Evolutionary conservation across 1,139 yeast genomes (phyloP), one percentile per base, ranked within the genome.

Genomic region (Magnusiomyces suaveolens): DNA sequence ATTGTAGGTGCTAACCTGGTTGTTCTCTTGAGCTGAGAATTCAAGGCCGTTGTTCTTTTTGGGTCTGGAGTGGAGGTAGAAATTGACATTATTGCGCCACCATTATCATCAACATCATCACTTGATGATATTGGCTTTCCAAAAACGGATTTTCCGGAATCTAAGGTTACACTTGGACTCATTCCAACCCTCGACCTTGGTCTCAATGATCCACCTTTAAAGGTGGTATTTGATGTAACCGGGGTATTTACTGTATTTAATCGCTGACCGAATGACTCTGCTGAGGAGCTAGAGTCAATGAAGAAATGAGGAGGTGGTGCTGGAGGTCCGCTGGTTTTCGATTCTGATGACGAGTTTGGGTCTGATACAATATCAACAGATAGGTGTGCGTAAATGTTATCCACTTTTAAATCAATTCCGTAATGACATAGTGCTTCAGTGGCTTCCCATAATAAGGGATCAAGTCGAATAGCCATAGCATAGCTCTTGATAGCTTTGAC

Each of bases 401-500:
- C 79, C 8, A 83, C 82, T 52, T 80, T 76, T 26, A 87, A 76
- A 58, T 80, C 78, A 26, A 84, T 63, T 10, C 71, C 70, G 51
- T 87, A 72, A 57, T 78, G 77, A 64, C 92, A 83, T 50, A 92
- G 72, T 47, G 83, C 83, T 62, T 85, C 88, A 59, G 87, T 81
- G 0, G 97, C 90, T 64, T 88, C 97, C 78, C 94, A 89, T 52
- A 88, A 76, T 66, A 76, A 87, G 26, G 95, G 96, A 66, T 92
- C 87, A 56, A 76, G 69, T 57, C 80, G 79, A 55, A 88, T 73
- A 0, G 94, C 87, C 60, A 78, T 79, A 0, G 87, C 78, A 67
- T 83, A 87, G 62, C 81, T 78, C 52, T 83, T 72, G 0, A 85
- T 79, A 54, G 95, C 83, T 57, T 82, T 80, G 59, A 82, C 80